Evolutionary conservation across 495 filamentous ascomycete species (phyloP).

Genomic region (Aspergillus egyptiacus): DNA sequence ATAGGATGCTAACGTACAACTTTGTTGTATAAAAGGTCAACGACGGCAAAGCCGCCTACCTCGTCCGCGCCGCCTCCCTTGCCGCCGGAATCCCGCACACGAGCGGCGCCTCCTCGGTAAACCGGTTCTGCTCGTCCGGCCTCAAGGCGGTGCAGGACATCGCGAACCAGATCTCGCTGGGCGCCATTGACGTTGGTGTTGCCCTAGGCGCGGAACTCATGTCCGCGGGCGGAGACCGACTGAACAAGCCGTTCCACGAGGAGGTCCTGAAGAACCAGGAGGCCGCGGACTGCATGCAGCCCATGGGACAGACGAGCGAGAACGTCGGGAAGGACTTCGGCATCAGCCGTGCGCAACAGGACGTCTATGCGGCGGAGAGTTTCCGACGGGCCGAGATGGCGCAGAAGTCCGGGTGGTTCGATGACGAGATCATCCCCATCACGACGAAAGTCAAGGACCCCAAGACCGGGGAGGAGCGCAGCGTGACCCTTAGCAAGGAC

Average conservation of each 20-base stretch:
- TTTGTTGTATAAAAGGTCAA: conserved; percentile 67
- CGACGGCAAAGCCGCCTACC: conserved; percentile 83
- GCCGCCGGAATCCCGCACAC: conserved; percentile 94
- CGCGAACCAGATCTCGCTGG: conserved; percentile 75
- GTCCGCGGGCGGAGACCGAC: conserved; percentile 61
- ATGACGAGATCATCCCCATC: conserved; percentile 92
- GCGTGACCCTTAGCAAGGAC: conserved; percentile 74
- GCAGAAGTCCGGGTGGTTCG: conserved; percentile 89
- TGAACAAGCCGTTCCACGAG: conserved; percentile 69
- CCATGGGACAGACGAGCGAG: conserved; percentile 97
- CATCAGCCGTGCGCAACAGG: conserved; percentile 71
- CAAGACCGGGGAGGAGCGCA: conserved; percentile 69
- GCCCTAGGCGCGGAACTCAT: conserved; percentile 87
- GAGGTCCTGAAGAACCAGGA: conserved; percentile 72
- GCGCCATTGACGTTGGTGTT: conserved; percentile 80
- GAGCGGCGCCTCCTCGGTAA: conserved; percentile 68
- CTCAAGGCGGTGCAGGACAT: conserved; percentile 93
- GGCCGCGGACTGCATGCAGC: conserved; percentile 77
- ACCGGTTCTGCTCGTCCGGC: conserved; percentile 96
- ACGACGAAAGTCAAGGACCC: conserved; percentile 73
- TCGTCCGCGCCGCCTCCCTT: conserved; percentile 78
- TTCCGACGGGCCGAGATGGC: conserved; percentile 81
- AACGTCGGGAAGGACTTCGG: conserved; percentile 92
- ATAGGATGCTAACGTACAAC: not conserved
- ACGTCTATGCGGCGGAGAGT: conserved; percentile 78